These are phyloP conservation scores for Dipteronia dyeriana DNA, from an alignment of 345 rosid species.

Conservation along the genomic window DNA sequence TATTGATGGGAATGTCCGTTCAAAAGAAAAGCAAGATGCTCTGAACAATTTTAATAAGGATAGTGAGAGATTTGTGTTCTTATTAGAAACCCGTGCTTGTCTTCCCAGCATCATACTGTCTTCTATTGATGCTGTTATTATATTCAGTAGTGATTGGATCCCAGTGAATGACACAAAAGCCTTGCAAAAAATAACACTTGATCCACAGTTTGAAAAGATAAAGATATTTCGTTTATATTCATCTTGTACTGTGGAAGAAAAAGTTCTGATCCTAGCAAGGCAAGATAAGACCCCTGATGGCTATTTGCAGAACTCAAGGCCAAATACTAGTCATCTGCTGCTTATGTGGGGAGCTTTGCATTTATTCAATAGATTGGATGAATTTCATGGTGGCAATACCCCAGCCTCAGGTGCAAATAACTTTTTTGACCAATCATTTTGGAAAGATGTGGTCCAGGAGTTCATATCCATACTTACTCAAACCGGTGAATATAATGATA, in stretches of 20 bases:
- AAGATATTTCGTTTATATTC: slow-evolving; percentile 80
- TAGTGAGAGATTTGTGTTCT: slow-evolving; percentile 65
- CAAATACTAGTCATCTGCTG: slow-evolving; percentile 48
- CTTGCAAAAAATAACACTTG: slow-evolving; percentile 71
- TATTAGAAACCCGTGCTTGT: slow-evolving; percentile 90
- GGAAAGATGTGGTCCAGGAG: slow-evolving; percentile 50
- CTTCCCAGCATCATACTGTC: slow-evolving; percentile 62
- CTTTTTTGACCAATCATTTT: slow-evolving; percentile 35
- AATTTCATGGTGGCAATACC: slow-evolving; percentile 47
- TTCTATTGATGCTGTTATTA: slow-evolving; percentile 67
- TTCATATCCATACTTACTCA: slow-evolving; percentile 50
- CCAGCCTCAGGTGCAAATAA: slow-evolving; percentile 29
- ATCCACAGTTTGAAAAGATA: slow-evolving; percentile 56
- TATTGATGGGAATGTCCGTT: slow-evolving; percentile 46
- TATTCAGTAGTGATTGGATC: slow-evolving; percentile 80
- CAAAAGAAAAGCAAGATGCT: slow-evolving; percentile 59
- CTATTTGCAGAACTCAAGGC: slow-evolving; percentile 44
- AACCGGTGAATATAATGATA: slow-evolving; percentile 36
- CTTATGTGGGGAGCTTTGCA: slow-evolving; percentile 85
- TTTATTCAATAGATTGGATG: slow-evolving; percentile 62
- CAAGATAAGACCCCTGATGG: slow-evolving; percentile 47
- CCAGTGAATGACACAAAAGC: slow-evolving; percentile 66
- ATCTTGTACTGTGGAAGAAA: slow-evolving; percentile 77
- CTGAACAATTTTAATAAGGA: slow-evolving; percentile 70
- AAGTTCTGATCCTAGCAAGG: slow-evolving; percentile 65